A percentile compares a stretch with the other conserved stretches of the same genome.
These are phyloP conservation scores for Endoconidiophora laricicola DNA, from an alignment of 2,329 filamentous ascomycete genomes.

Conservation along the genomic window DNA sequence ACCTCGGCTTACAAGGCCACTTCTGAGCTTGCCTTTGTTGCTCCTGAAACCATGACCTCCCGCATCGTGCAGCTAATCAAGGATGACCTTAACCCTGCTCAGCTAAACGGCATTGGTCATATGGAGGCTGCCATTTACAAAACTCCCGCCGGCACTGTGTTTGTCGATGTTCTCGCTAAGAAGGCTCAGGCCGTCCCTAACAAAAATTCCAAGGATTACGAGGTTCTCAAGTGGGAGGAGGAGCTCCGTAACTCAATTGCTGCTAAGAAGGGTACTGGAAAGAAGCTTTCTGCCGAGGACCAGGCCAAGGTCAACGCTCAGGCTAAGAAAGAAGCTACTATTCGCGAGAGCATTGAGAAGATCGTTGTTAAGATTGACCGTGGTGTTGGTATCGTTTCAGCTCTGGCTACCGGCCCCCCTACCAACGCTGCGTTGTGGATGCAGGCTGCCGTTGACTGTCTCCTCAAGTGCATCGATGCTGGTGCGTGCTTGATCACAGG, in stretches of 20 bases:
- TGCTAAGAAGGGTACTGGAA: slow-evolving; percentile 80
- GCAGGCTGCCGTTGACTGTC: slow-evolving; percentile 55
- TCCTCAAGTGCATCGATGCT: slow-evolving; percentile 60
- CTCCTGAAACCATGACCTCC: slow-evolving; percentile 65
- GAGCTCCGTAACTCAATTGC: slow-evolving; percentile 75
- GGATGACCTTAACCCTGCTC: slow-evolving; percentile 52
- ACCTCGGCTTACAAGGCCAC: slow-evolving; percentile 67
- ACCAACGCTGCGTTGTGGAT: slow-evolving; percentile 83
- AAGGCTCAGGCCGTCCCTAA: slow-evolving; percentile 58
- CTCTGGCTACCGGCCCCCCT: slow-evolving; percentile 72
- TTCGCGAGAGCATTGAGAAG: slow-evolving; percentile 54
- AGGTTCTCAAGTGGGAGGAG: slow-evolving; percentile 93
- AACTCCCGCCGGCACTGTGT: slow-evolving; percentile 73
- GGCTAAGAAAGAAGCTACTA: slow-evolving; percentile 67
- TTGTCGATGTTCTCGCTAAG: slow-evolving; percentile 79
- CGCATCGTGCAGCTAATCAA: slow-evolving; percentile 58
- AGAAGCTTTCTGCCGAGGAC: slow-evolving; percentile 82
- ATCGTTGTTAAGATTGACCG: slow-evolving; percentile 58
- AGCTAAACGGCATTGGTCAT: slow-evolving; percentile 58
- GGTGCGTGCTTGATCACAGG: slow-evolving; percentile 72
- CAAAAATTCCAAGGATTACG: slow-evolving; percentile 89
- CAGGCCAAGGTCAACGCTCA: slow-evolving; percentile 82
- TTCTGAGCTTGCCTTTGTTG: slow-evolving; percentile 84
- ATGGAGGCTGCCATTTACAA: slow-evolving; percentile 87
- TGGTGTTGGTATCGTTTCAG: slow-evolving; percentile 71